Base-by-base conservation (phyloP, 1,139 yeast species). In the Lipomyces yarrowii region DNA sequence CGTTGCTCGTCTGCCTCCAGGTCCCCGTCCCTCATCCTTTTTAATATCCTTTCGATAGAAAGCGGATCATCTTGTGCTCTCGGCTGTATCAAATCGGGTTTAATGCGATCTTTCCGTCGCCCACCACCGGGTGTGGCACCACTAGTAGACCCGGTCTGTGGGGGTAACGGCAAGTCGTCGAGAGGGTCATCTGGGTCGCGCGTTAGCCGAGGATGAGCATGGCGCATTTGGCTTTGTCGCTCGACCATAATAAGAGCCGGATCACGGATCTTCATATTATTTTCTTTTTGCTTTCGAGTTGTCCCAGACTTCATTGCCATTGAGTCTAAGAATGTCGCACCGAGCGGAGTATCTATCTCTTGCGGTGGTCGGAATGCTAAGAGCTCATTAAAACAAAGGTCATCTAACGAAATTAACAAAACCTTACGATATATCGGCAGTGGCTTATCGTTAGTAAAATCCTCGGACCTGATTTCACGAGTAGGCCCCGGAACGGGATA, bases 281-380 rank as follows among this genome's bases (percentile, higher is more conserved):
- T 46, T 5, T 33, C 33, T 13, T 21, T 59, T 15, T 42, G 55
- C 35, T 32, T 52, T 15, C 63, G 63, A 6, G 60, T 59, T 7
- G 51, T 35, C 10, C 64, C 61, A 8, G 67, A 26, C 33, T 54
- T 56, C n/a, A 23, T 21, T 6, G 63, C 62, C 57, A 70, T 72
- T 7, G 72, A 42, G 21, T 69, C 71, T 15, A 23, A 13, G 56
- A 66, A 70, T 21, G 72, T 70, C 15, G 71, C 70, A 0, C 68
- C 70, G 7, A 70, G 63, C 1, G 71, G 69, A 32, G 59, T 51
- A 35, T 56, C 58, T 7, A 64, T 55, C 33, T 65, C 61, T 53
- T 61, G 69, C 18, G 72, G 72, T 8, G 72, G 69, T 18, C 72
- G 71, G 8, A 68, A 39, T 26, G 71, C 69, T 67, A 39, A 13